Evolutionary conservation across 768 basidiomycete species (phyloP).

Genomic region (Rhizopogon vinicolor): DNA sequence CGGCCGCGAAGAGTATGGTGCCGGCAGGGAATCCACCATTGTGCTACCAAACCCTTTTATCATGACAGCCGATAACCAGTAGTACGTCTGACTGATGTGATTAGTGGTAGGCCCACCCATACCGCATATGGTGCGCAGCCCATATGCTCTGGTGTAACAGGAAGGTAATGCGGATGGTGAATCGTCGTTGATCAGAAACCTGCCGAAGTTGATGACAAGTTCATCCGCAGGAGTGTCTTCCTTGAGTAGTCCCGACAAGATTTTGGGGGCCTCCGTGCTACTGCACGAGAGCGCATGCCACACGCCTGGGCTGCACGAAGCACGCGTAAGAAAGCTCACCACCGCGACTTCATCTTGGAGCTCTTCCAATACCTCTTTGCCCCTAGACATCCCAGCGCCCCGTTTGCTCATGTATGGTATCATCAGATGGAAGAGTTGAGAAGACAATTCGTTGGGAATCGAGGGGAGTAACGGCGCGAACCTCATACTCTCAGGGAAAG

Average conservation of each 20-base stretch:
- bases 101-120: neutral
- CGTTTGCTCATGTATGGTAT: conserved; percentile 16
- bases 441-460: conserved; percentile 1
- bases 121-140: neutral
- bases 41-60: neutral
- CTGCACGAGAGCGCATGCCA: neutral
- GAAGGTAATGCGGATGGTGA: neutral
- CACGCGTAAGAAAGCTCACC: neutral
- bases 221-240: neutral
- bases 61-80: neutral
- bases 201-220: conserved; percentile 23
- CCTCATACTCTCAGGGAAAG: neutral
- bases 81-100: neutral
- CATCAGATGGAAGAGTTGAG: conserved; percentile 22
- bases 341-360: neutral
- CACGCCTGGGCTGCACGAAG: neutral
- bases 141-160: neutral
- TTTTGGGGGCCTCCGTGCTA: neutral
- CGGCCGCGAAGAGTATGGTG: neutral
- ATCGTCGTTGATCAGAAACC: conserved; percentile 22
- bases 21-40: neutral
- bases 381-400: neutral
- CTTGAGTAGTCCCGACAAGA: neutral
- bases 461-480: neutral
- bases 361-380: neutral